Percentiles rank a stretch among this genome's conserved stretches.
These are phyloP conservation scores for Mycena sanguinolenta DNA, from an alignment of 768 basidiomycete genomes.

Conservation along the genomic window DNA sequence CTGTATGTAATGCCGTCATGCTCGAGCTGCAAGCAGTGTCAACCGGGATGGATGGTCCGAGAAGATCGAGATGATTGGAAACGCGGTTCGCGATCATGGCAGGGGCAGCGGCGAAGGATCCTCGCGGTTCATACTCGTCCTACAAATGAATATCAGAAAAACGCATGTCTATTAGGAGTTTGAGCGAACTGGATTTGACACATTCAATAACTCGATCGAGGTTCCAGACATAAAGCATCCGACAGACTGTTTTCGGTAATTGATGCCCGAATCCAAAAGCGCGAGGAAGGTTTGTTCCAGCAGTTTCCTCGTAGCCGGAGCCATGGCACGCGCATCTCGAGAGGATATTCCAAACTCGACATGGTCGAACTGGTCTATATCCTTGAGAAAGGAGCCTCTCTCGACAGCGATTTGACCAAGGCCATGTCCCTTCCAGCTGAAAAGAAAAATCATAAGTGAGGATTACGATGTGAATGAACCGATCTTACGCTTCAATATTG, in stretches of 20 bases:
- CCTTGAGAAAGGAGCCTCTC: slow-evolving; percentile 47
- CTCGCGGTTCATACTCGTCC: slow-evolving; percentile 38
- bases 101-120: slow-evolving; percentile 40
- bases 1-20: slow-evolving; percentile 53
- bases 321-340: slow-evolving; percentile 49
- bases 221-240: slow-evolving; percentile 54
- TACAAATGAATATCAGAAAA: slow-evolving; percentile 34
- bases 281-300: slow-evolving; percentile 48
- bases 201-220: slow-evolving; percentile 7
- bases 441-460: neutral
- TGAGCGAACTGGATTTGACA: neutral
- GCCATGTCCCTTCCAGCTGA: slow-evolving; percentile 38
- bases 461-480: neutral
- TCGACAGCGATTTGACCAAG: slow-evolving; percentile 32
- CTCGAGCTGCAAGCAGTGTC: slow-evolving; percentile 57
- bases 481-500: slow-evolving; percentile 42
- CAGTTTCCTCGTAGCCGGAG: slow-evolving; percentile 46
- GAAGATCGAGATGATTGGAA: slow-evolving; percentile 43
- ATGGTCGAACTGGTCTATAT: slow-evolving; percentile 47
- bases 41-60: slow-evolving; percentile 51
- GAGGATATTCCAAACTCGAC: slow-evolving; percentile 51
- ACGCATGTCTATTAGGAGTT: neutral
- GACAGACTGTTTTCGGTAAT: slow-evolving; percentile 53
- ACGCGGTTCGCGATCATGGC: slow-evolving; percentile 45
- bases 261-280: slow-evolving; percentile 58